A percentile compares a stretch with the other conserved stretches of the same genome.
These are phyloP conservation scores for Hymenoscyphus occultus DNA, from an alignment of 2,329 filamentous ascomycete species.

Conservation along the genomic window DNA sequence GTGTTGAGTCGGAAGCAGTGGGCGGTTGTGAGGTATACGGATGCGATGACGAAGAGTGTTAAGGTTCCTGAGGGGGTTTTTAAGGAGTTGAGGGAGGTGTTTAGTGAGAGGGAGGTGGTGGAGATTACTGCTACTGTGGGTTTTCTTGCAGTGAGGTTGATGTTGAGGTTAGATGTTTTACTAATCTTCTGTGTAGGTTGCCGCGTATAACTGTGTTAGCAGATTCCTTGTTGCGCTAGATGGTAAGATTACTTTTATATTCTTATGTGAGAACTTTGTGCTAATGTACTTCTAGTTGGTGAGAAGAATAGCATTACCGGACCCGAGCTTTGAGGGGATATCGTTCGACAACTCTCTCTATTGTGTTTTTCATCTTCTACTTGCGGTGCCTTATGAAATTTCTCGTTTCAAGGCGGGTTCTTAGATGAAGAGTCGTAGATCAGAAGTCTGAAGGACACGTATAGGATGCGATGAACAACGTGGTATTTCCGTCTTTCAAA, in stretches of 20 bases:
- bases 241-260: conserved; percentile 47
- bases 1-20: conserved; percentile 58
- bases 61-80: conserved; percentile 69
- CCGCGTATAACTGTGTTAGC: conserved; percentile 82
- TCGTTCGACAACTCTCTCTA: not conserved
- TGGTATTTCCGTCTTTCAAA: too few species aligned
- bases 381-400: not conserved
- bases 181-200: conserved; percentile 44
- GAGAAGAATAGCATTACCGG: conserved; percentile 32
- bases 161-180: not conserved
- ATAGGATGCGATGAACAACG: too few species aligned
- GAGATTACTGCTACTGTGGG: conserved; percentile 69
- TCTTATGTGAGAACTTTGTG: not conserved
- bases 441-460: not conserved
- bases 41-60: conserved; percentile 79
- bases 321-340: conserved; percentile 11
- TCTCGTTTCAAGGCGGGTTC: not conserved
- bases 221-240: conserved; percentile 80
- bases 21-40: conserved; percentile 68
- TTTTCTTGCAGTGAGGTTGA: conserved; percentile 6
- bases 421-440: not conserved
- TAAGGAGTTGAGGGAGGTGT: conserved; percentile 55
- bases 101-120: conserved; percentile 70
- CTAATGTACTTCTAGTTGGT: conserved; percentile 27
- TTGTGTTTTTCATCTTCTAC: not conserved